Conservation (phyloP, 2,329 filamentous ascomycete genomes). For the Talaromyces islandicus region DNA sequence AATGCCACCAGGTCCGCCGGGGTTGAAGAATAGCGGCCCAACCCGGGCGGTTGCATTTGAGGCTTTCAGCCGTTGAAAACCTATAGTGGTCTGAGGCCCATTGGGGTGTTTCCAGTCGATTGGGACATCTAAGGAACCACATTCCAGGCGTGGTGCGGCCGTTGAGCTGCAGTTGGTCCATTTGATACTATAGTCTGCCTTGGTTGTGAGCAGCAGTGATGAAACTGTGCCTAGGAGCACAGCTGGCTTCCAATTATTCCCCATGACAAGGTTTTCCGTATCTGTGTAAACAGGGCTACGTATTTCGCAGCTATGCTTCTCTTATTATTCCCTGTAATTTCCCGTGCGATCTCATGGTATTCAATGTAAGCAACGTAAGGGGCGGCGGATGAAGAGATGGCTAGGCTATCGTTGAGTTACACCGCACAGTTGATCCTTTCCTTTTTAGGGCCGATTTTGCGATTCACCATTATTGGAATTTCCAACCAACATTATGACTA, state of each 20-base stretch:
- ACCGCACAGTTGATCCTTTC: no score
- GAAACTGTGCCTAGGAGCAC: neutral
- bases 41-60: conserved; percentile 16
- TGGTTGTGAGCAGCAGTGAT: neutral
- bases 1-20: conserved; percentile 15
- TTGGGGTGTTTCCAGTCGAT: conserved; percentile 26
- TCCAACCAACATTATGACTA: no score
- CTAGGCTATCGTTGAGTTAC: no score
- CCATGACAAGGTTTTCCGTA: neutral
- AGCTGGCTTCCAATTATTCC: neutral
- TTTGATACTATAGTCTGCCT: neutral
- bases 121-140: conserved; percentile 16
- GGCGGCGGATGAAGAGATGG: no score
- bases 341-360: no score
- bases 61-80: conserved; percentile 18
- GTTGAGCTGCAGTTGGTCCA: conserved; percentile 1
- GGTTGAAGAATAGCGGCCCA: conserved; percentile 39
- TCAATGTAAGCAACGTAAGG: no score
- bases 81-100: conserved; percentile 23
- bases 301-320: no score
- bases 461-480: no score
- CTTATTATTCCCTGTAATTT: no score
- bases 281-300: neutral
- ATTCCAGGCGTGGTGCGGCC: neutral
- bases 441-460: no score